Base-by-base conservation (phyloP, 2,329 filamentous ascomycete genomes). In the Xylaria sp. region DNA sequence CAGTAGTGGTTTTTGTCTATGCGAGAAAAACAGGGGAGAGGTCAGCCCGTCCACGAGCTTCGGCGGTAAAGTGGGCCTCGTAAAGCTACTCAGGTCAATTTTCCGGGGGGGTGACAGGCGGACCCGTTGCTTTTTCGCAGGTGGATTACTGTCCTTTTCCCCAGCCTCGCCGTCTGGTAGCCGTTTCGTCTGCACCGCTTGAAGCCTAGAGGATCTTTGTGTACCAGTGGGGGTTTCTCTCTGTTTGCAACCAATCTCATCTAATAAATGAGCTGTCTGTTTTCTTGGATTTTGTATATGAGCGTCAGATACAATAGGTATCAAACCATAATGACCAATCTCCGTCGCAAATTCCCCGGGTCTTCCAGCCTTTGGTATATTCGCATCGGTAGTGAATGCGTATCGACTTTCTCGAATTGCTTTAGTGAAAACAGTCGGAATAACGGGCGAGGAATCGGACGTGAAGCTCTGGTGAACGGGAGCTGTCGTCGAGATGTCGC, bases 1-100 rank as follows among this genome's bases (percentile, higher is more conserved):
- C 70, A 80, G 77, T 32, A 77, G 72, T 37, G 80, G 79, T 44
- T 79, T 78, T 18, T 81, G 73, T 42, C 80, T 82, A 66, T 83
- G 81, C 10, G 85, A 86, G 74, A 86, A 87, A 78, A 87, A 87
- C 29, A 87, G 79, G 5, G 86, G 85, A 8, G 85, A 87, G 10
- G 81, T 79, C n/a, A 82, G 77, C 37, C 79, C 79, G 53, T 83
- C 81, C 35, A 77, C 74, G 37, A 78, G 73, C 60, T 75, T 76
- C 16, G 75, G 68, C 4, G 76, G 76, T 13, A 74, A 66, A 12
- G 70, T 67, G 25, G 77, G 75, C 60, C 71, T 74, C 32, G 70
- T 55, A 61, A 78, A 78, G 40, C 75, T 74, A 54, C 80, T 79
- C 35, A 87, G 79, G 32, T 86, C 81, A 63, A 86, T 80, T 57